A percentile compares a stretch with the other conserved stretches of the same genome.
Evolutionary conservation across 345 rosid genomes (phyloP).

Genomic region (Limnanthes douglasii): DNA sequence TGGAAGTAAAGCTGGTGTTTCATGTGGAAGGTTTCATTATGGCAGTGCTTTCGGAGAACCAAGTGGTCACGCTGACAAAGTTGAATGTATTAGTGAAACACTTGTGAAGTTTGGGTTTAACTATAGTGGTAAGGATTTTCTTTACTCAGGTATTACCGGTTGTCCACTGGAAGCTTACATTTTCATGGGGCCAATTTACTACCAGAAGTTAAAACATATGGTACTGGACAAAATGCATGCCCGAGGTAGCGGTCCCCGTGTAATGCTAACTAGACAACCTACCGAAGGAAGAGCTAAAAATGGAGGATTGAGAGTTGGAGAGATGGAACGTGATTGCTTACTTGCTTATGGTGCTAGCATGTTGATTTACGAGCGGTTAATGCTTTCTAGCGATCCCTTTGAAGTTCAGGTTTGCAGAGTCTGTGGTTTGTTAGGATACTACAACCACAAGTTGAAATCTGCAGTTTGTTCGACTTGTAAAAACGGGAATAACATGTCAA

Average conservation of each 20-base stretch:
- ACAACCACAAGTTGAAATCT: constrained; percentile 56
- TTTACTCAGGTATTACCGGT: constrained; percentile 92
- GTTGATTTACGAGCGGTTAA: constrained; percentile 75
- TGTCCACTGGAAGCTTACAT: constrained; percentile 77
- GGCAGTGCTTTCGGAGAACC: constrained; percentile 98
- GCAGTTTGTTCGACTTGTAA: constrained; percentile 72
- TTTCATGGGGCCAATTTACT: constrained; percentile 97
- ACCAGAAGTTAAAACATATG: constrained; percentile 97
- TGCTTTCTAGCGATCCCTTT: too few relatives aligned
- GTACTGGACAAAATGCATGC: constrained; percentile 97
- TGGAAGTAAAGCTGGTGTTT: constrained; percentile 91
- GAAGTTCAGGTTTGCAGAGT: constrained; percentile 87
- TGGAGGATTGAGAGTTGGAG: constrained; percentile 99
- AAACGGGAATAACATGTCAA: constrained; percentile 65
- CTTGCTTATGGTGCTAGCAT: constrained; percentile 96
- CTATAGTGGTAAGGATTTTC: constrained; percentile 83
- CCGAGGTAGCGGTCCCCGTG: constrained; percentile 86
- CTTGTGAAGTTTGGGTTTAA: constrained; percentile 66
- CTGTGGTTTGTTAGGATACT: constrained; percentile 87
- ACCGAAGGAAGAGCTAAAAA: constrained; percentile 96
- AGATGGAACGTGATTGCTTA: constrained; percentile 94
- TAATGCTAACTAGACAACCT: constrained; percentile 84
- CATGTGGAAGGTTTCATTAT: constrained; percentile 76
- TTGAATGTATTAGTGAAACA: constrained; percentile 69
- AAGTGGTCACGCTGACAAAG: constrained; percentile 88